A percentile compares a stretch with the other conserved stretches of the same genome.
phyloP scores from a whole-genome alignment of 106 monocot genomes.

The Phalaenopsis aphrodite region DNA sequence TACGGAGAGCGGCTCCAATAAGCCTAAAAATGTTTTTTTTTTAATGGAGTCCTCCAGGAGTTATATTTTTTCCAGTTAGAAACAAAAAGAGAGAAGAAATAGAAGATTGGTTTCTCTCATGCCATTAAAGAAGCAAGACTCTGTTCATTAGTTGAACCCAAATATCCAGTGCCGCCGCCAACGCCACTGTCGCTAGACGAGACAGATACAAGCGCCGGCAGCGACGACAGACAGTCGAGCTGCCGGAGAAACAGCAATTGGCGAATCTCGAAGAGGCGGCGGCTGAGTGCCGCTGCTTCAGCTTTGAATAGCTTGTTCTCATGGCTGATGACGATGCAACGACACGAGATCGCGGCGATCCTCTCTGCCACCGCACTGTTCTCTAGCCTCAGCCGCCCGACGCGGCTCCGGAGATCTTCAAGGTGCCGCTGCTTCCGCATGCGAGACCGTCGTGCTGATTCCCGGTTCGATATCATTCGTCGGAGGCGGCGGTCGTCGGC shows the following conservation, averaged over 20 bases:
- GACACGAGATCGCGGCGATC: not conserved
- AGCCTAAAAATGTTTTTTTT: too few relatives aligned
- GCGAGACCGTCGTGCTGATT: constrained; percentile 30
- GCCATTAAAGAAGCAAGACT: not conserved
- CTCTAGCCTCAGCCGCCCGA: constrained; percentile 5
- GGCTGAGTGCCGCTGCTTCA: constrained; percentile 21
- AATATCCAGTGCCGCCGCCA: not conserved
- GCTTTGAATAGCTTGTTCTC: constrained; percentile 20
- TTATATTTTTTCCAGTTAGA: too few relatives aligned
- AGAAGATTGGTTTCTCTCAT: not conserved
- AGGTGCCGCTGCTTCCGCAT: constrained; percentile 33
- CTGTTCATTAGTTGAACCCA: not conserved
- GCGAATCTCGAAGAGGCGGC: constrained; percentile 18
- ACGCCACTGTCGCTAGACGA: not conserved
- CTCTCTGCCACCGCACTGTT: constrained; percentile 20
- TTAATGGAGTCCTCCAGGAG: too few relatives aligned
- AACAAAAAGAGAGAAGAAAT: not conserved
- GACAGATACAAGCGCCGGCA: constrained; percentile 3
- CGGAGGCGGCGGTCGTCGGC: constrained; percentile 16
- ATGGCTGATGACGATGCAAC: constrained; percentile 9
- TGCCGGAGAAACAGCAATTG: constrained; percentile 16
- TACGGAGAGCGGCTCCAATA: too few relatives aligned
- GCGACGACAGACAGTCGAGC: constrained; percentile 13
- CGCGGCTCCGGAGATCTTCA: constrained; percentile 24
- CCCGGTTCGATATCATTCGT: constrained; percentile 30